phyloP scores from a whole-genome alignment of 345 rosid species.

The Citrus australasica region DNA sequence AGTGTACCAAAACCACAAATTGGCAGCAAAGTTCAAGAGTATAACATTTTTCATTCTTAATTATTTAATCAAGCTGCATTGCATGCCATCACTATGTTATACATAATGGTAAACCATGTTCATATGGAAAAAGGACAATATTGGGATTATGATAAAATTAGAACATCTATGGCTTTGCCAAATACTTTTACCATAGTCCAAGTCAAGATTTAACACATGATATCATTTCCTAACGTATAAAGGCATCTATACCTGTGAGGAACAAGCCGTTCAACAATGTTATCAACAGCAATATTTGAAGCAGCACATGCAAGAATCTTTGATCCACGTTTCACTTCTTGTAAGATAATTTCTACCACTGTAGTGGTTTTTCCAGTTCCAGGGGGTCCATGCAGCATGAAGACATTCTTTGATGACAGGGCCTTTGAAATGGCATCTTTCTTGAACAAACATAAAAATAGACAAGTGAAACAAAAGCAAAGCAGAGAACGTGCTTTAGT shows the following conservation, averaged over 20 bases:
- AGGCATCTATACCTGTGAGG: conserved; percentile 61
- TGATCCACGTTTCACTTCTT: conserved; percentile 93
- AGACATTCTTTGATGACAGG: conserved; percentile 76
- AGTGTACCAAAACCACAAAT: background rate
- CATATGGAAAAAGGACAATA: background rate
- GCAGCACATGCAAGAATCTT: conserved; percentile 98
- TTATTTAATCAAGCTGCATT: background rate
- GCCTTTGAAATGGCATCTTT: conserved; percentile 85
- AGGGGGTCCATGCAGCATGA: conserved; percentile 96
- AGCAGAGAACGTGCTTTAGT: background rate
- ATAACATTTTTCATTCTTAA: background rate
- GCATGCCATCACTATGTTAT: background rate
- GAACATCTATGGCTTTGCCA: background rate
- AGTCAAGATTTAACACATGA: background rate
- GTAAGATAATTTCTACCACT: conserved; percentile 86
- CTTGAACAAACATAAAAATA: conserved; percentile 34
- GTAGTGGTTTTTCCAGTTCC: conserved; percentile 99
- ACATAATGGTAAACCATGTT: background rate
- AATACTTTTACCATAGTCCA: background rate
- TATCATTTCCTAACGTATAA: background rate
- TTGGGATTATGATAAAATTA: background rate
- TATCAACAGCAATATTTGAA: conserved; percentile 97
- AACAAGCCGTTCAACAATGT: conserved; percentile 93
- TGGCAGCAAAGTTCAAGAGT: background rate
- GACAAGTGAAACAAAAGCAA: background rate